A percentile compares a stretch with the other conserved stretches of the same genome.
phyloP scores from a whole-genome alignment of 2,329 filamentous ascomycete genomes.

The Aspergillus sp. region DNA sequence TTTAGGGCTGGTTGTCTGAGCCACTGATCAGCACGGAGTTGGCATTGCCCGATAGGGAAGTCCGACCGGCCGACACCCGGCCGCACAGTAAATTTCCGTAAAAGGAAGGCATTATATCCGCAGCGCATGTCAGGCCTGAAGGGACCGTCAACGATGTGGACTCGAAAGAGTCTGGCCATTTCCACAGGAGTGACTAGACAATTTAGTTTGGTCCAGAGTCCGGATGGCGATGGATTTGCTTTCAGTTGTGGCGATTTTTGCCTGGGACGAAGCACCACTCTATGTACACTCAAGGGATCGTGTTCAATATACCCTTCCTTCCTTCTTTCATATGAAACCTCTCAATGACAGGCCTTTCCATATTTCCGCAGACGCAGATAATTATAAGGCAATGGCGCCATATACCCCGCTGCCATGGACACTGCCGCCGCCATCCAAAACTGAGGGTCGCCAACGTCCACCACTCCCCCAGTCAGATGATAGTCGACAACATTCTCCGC shows the following conservation, averaged over 20 bases:
- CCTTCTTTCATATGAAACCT: background rate
- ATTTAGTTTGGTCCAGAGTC: too few relatives aligned
- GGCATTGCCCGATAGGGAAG: background rate
- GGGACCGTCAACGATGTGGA: too few relatives aligned
- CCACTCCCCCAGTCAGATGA: conserved; percentile 52
- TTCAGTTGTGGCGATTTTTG: too few relatives aligned
- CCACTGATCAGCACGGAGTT: background rate
- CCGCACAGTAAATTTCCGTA: background rate
- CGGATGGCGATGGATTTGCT: too few relatives aligned
- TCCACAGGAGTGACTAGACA: too few relatives aligned
- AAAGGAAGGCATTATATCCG: background rate
- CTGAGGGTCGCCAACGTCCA: conserved; percentile 46
- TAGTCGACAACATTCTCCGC: conserved; percentile 58
- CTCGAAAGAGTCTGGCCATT: too few relatives aligned
- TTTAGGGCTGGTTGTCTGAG: background rate
- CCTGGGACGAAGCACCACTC: background rate
- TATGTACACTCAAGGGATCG: too few relatives aligned
- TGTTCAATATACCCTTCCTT: too few relatives aligned
- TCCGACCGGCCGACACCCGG: background rate
- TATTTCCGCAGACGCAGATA: conserved; percentile 50
- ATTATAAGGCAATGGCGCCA: conserved; percentile 56
- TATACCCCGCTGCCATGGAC: conserved; percentile 29
- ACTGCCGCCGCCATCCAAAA: conserved; percentile 53
- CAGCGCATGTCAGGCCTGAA: too few relatives aligned
- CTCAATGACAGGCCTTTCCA: conserved; percentile 39